A percentile compares a stretch with the other conserved stretches of the same genome.
phyloP scores from a whole-genome alignment of 768 basidiomycete species.

The Suillus cothurnatus region DNA sequence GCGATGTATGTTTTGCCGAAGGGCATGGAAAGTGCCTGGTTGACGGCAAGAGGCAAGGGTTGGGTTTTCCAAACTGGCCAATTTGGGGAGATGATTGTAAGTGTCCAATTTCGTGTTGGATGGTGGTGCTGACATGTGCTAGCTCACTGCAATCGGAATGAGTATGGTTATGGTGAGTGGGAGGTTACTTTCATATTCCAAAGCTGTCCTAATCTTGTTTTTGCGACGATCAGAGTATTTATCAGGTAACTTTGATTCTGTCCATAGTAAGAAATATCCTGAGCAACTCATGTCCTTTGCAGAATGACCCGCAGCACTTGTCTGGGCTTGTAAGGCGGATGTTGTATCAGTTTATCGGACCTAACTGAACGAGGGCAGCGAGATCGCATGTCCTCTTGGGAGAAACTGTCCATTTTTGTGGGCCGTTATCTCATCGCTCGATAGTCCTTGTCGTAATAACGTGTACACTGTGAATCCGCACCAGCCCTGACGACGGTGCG shows the following conservation, averaged over 20 bases:
- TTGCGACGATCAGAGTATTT: conserved; percentile 57
- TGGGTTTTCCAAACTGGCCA: conserved; percentile 72
- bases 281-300: conserved; percentile 1
- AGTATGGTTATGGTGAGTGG: conserved; percentile 84
- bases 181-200: conserved; percentile 1
- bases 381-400: background rate
- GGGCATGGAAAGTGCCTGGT: conserved; percentile 89
- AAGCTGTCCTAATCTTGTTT: background rate
- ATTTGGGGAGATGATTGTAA: conserved; percentile 66
- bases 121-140: conserved; percentile 12
- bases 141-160: conserved; percentile 78
- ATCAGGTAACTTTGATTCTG: conserved; percentile 50
- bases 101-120: conserved; percentile 24
- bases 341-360: conserved; percentile 88
- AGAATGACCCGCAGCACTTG: conserved; percentile 78
- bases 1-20: conserved; percentile 93
- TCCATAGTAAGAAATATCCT: background rate
- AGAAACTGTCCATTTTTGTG: background rate
- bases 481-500: background rate
- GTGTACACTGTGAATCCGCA: background rate
- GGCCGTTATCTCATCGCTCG: background rate
- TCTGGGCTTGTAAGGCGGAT: conserved; percentile 80
- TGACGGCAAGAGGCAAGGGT: conserved; percentile 72
- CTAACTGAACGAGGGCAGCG: conserved; percentile 50
- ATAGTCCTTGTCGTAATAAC: background rate